Percentiles rank a stretch among this genome's conserved stretches.
Conservation (phyloP, 1,284 basidiomycete genomes). For the Hemileia vastatrix region DNA sequence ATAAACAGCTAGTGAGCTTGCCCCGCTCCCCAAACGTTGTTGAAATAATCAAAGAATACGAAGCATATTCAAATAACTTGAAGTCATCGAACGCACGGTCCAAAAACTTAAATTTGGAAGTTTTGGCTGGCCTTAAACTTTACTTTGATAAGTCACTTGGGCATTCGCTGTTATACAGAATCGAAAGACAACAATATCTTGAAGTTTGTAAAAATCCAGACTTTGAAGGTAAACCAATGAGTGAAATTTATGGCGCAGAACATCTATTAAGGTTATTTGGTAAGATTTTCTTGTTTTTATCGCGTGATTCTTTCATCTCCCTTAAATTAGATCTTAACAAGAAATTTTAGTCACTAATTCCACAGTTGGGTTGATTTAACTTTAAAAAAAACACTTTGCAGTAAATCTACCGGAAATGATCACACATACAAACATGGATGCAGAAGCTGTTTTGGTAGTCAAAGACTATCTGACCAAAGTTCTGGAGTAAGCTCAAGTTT, state of each 20-base stretch:
- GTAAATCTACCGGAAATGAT: conserved; percentile 63
- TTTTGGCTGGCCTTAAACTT: conserved; percentile 75
- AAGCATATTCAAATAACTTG: conserved; percentile 50
- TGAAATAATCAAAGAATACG: conserved; percentile 69
- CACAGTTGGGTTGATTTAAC: background rate
- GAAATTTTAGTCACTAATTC: background rate
- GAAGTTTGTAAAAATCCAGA: conserved; percentile 67
- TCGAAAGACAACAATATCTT: conserved; percentile 85
- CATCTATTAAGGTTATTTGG: conserved; percentile 86
- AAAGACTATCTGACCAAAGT: conserved; percentile 84
- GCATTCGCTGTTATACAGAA: conserved; percentile 81
- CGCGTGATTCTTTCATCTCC: background rate
- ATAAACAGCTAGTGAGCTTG: conserved; percentile 65
- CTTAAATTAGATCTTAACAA: background rate
- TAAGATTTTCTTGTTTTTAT: conserved; percentile 46
- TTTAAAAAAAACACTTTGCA: conserved; percentile 26
- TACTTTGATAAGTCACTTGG: conserved; percentile 91
- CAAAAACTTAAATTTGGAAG: conserved; percentile 55
- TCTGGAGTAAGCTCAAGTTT: conserved; percentile 56
- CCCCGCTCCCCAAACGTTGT: conserved; percentile 73
- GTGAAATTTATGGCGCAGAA: conserved; percentile 84
- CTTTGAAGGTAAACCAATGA: conserved; percentile 57
- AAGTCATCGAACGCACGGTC: conserved; percentile 9
- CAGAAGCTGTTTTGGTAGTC: conserved; percentile 69
- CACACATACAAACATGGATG: conserved; percentile 78